Conservation (phyloP, 2,329 filamentous ascomycete species). For the Plenodomus tracheiphilus region DNA sequence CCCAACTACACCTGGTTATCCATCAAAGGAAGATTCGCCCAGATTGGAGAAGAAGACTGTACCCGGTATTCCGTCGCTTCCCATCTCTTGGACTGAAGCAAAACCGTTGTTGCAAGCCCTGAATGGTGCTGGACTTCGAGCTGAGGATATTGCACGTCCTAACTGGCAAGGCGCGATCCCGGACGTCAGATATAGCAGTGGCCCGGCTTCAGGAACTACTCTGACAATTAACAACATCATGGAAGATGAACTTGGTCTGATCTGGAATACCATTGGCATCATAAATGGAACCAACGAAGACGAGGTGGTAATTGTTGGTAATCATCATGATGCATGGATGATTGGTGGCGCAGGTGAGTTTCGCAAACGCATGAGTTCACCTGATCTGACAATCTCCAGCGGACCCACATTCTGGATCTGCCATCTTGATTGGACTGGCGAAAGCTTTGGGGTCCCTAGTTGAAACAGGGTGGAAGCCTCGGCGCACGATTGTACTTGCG, state of each 20-base stretch:
- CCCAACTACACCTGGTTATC: conserved; percentile 61
- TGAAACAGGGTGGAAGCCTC: conserved; percentile 55
- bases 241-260: conserved; percentile 72
- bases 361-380: neutral
- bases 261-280: conserved; percentile 74
- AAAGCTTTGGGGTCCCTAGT: conserved; percentile 54
- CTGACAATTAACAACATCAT: conserved; percentile 65
- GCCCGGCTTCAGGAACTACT: conserved; percentile 56
- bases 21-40: conserved; percentile 81
- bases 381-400: conserved; percentile 22
- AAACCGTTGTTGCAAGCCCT: conserved; percentile 79
- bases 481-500: conserved; percentile 35
- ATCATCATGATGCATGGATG: conserved; percentile 59
- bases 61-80: conserved; percentile 80
- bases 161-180: conserved; percentile 38
- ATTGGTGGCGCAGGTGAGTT: conserved; percentile 50
- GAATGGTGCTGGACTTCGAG: conserved; percentile 74
- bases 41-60: conserved; percentile 61
- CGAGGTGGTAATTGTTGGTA: conserved; percentile 58
- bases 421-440: conserved; percentile 53
- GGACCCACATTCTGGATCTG: conserved; percentile 56
- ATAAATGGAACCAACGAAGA: conserved; percentile 65
- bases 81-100: conserved; percentile 81
- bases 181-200: conserved; percentile 36
- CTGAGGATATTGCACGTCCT: conserved; percentile 39